Percentiles rank a stretch among this genome's conserved stretches.
phyloP scores from a whole-genome alignment of 2,329 filamentous ascomycete genomes.

The Fusarium nisikadoi region DNA sequence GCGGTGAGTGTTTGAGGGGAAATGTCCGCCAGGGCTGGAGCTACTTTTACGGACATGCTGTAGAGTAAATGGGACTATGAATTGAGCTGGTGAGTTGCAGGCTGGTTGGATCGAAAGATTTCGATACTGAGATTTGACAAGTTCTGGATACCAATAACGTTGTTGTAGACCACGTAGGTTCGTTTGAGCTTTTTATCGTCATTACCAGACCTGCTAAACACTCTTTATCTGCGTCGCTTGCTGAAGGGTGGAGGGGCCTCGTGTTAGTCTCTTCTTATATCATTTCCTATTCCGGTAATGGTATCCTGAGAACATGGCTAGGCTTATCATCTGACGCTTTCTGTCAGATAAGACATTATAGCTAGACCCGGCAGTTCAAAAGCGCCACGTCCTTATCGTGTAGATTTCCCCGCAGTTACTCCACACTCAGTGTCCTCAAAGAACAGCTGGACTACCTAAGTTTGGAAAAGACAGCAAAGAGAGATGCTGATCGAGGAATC shows the following conservation, averaged over 20 bases:
- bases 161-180: too few relatives aligned
- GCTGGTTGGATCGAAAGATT: rapidly evolving
- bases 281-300: not conserved
- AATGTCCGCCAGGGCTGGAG: not conserved
- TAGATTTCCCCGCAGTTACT: not conserved
- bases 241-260: not conserved
- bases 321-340: not conserved
- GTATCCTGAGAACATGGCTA: not conserved
- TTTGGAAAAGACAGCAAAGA: too few relatives aligned
- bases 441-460: not conserved
- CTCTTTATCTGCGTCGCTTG: not conserved
- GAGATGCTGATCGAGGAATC: not conserved
- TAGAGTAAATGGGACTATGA: too few relatives aligned
- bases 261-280: not conserved
- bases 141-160: too few relatives aligned
- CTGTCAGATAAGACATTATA: not conserved
- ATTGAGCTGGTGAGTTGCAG: not conserved
- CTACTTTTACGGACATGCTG: not conserved
- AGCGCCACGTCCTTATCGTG: not conserved
- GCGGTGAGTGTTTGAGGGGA: not conserved
- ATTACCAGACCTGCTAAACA: too few relatives aligned
- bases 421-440: not conserved
- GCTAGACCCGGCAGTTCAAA: not conserved
- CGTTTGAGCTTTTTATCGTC: not conserved
- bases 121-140: too few relatives aligned